Percentiles rank a stretch among this genome's conserved stretches.
Evolutionary conservation across 2,329 filamentous ascomycete species (phyloP).

Genomic region (Colletotrichum noveboracense): DNA sequence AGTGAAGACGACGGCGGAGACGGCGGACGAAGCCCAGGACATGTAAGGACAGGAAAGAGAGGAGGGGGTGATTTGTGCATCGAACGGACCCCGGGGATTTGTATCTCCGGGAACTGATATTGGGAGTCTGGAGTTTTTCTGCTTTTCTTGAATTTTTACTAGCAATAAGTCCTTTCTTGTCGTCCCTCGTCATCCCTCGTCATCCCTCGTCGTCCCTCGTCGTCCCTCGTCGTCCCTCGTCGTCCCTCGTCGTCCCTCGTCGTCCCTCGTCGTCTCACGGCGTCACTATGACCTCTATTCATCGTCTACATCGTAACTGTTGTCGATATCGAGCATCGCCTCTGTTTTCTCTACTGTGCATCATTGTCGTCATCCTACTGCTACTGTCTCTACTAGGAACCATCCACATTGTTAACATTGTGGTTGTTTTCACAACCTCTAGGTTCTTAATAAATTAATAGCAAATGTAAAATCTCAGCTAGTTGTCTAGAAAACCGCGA

Average conservation of each 20-base stretch:
- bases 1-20: not conserved
- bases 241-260: not conserved
- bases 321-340: not conserved
- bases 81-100: not conserved
- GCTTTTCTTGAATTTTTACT: not conserved
- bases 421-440: too few relatives aligned
- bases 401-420: not conserved
- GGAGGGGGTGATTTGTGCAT: not conserved
- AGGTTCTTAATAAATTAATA: accelerated
- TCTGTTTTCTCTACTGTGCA: accelerated
- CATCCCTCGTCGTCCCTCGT: not conserved
- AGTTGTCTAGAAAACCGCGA: not conserved
- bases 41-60: not conserved
- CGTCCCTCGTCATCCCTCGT: not conserved
- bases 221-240: too few relatives aligned
- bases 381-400: not conserved
- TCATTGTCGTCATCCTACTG: not conserved
- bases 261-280: not conserved
- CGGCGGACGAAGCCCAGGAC: not conserved
- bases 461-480: not conserved
- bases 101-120: not conserved
- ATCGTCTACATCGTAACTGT: not conserved
- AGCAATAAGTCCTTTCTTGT: not conserved
- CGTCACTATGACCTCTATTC: not conserved
- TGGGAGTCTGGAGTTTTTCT: not conserved